Evolutionary conservation across 305 asterid genomes (phyloP).

Genomic region (Fraxinus platypoda): DNA sequence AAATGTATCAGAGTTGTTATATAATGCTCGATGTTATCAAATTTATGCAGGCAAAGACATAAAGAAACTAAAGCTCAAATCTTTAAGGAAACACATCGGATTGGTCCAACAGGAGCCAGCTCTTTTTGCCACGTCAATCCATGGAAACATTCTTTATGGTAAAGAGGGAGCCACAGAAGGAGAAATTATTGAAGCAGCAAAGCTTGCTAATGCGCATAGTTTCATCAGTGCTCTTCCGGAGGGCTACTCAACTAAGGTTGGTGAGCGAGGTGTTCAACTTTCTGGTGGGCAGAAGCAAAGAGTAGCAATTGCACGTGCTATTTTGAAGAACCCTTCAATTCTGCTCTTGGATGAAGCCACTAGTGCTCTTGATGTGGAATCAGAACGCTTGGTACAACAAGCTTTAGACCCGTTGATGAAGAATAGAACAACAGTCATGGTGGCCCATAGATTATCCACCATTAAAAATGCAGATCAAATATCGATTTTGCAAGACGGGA

Average conservation of each 20-base stretch:
- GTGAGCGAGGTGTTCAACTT: slow-evolving; percentile 69
- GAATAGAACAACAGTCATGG: slow-evolving; percentile 62
- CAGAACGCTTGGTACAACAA: slow-evolving; percentile 60
- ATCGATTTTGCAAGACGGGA: slow-evolving; percentile 63
- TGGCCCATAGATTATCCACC: slow-evolving; percentile 71
- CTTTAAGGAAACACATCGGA: slow-evolving; percentile 80
- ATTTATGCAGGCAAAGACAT: slow-evolving; percentile 72
- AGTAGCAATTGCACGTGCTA: slow-evolving; percentile 73
- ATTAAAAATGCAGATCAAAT: slow-evolving; percentile 61
- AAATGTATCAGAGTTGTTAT: background rate
- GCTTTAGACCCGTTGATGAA: slow-evolving; percentile 63
- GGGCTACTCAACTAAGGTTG: slow-evolving; percentile 71
- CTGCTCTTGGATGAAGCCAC: slow-evolving; percentile 68
- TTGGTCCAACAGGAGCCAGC: slow-evolving; percentile 95
- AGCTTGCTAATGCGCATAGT: slow-evolving; percentile 79
- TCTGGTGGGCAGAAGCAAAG: slow-evolving; percentile 77
- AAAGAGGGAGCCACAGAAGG: slow-evolving; percentile 87
- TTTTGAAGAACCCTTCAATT: slow-evolving; percentile 64
- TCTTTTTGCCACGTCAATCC: slow-evolving; percentile 85
- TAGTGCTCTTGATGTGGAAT: slow-evolving; percentile 65
- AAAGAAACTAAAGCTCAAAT: slow-evolving; percentile 75
- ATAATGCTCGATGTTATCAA: background rate
- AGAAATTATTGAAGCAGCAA: slow-evolving; percentile 86
- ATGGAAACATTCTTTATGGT: slow-evolving; percentile 88
- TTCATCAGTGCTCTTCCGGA: slow-evolving; percentile 83